Base-by-base conservation (phyloP, 768 basidiomycete genomes). In the Rubroboletus satanas region DNA sequence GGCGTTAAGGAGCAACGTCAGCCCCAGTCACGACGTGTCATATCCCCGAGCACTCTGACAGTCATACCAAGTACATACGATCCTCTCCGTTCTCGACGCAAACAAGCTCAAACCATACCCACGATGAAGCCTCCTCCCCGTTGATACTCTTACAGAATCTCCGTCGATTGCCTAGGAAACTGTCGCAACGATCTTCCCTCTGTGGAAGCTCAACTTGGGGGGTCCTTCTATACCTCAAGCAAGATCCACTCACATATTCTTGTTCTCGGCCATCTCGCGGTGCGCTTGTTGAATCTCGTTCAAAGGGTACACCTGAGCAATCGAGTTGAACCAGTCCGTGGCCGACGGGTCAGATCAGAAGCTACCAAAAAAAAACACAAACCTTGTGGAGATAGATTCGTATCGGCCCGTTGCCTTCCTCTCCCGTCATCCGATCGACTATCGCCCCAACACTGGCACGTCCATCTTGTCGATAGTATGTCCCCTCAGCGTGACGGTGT, bases 331-430 rank as follows among this genome's bases (percentile, higher is more conserved):
- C 29, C 36, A 10, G 12, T 57, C 58, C 58, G 56, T 62, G 18
- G 31, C 46, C 46, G 46, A 51, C 57, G 60, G 62, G 28, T 51
- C 42, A 55, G 23, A 42, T 42, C 38, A 53, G 52, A 61, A 53
- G 57, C 18, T 49, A 60, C 33, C 41, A 45, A 58, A 39, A 52
- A 39, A 52, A 38, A 31, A 41, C 49, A 64, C 73, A 56, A 58
- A 84, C 91, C 78, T 89, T 84, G 68, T 96, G 87, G 47, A 96
- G 84, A 61, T 86, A 89, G 0, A 85, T 81, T 57, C 80, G 83
- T 62, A 94, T 77, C 54, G 77, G 74, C 2, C 89, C 88, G 32
- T 71, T 61, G 8, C 85, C 85, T 31, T 74, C 69, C 56, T 70
- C 68, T 21, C 81, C 83, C 7, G 83, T 84, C 57, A 93, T 83